These are phyloP conservation scores for Suillus placidus DNA, from an alignment of 768 basidiomycete genomes.

Conservation along the genomic window DNA sequence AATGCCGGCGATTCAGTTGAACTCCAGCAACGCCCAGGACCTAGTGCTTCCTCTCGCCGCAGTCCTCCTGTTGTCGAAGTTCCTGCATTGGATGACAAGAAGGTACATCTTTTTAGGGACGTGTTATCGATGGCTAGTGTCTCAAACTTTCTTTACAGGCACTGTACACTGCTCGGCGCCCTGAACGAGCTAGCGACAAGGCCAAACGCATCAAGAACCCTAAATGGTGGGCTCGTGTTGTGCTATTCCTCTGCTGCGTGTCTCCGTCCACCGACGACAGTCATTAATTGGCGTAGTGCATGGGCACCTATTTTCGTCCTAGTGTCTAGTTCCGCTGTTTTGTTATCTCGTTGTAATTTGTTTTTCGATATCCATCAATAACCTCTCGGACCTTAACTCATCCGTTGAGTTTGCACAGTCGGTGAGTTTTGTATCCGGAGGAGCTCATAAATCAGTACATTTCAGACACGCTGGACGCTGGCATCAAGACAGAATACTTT, in stretches of 20 bases:
- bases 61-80: neutral
- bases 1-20: neutral
- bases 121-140: neutral
- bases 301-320: neutral
- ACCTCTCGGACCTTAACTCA: neutral
- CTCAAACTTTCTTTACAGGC: no score
- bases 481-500: no score
- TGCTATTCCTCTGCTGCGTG: no score
- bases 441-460: no score
- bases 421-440: no score
- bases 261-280: no score
- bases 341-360: neutral
- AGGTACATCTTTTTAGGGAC: neutral
- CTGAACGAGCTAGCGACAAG: no score
- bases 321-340: neutral
- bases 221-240: no score
- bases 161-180: no score
- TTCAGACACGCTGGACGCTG: no score
- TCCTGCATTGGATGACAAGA: neutral
- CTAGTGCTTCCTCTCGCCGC: neutral
- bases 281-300: no score
- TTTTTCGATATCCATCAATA: neutral
- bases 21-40: neutral
- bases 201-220: no score
- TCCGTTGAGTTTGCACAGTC: neutral